Percentiles rank a stretch among this genome's conserved stretches.
Conservation (phyloP, 345 rosid genomes). For the Populus ilicifolia region DNA sequence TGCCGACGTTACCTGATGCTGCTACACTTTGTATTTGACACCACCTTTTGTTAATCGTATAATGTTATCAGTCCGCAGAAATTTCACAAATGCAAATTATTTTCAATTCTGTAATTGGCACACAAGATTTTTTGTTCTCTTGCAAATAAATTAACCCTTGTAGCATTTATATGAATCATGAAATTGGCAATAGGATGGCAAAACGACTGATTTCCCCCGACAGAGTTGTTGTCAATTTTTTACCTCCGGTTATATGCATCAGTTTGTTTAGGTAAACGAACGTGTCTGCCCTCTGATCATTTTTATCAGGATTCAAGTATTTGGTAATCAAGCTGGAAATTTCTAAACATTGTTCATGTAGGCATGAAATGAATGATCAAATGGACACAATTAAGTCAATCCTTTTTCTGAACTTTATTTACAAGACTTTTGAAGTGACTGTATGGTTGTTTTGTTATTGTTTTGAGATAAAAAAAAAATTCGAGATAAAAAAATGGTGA, state of each 20-base stretch:
- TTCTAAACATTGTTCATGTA: background rate
- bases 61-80: constrained; percentile 3
- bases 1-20: background rate
- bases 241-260: background rate
- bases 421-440: background rate
- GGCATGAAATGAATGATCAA: background rate
- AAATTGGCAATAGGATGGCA: background rate
- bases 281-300: too few species aligned
- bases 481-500: too few species aligned
- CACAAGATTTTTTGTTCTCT: background rate
- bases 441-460: background rate
- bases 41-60: constrained; percentile 24
- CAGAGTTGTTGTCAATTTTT: background rate
- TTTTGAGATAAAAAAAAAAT: too few species aligned
- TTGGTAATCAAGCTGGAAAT: background rate
- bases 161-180: background rate
- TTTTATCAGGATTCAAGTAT: background rate
- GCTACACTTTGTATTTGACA: constrained; percentile 20
- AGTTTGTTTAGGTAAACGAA: background rate
- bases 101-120: background rate
- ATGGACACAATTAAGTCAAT: background rate
- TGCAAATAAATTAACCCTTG: constrained; percentile 4
- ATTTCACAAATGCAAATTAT: constrained; percentile 9
- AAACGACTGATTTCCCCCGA: background rate
- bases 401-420: background rate